phyloP scores from a whole-genome alignment of 768 basidiomycete species.

The Leccinum incarnatum region DNA sequence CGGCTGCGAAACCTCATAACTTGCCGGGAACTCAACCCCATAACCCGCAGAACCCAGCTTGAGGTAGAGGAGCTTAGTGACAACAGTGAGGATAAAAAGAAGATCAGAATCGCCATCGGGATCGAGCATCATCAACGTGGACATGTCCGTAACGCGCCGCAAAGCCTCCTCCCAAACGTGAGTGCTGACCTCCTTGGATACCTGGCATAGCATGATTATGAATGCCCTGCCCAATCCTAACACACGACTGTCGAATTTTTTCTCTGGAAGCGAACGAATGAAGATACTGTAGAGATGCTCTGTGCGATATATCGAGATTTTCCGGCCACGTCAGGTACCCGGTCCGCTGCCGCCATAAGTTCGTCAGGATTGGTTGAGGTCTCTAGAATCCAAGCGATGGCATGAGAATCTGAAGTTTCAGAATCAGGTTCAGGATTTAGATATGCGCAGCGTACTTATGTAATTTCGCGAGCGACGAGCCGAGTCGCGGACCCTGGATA shows the following conservation, averaged over 20 bases:
- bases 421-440: constrained; percentile 1
- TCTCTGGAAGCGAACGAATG: constrained; percentile 2
- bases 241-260: background rate
- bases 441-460: background rate
- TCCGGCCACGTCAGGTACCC: constrained; percentile 17
- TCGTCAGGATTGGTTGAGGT: constrained; percentile 17
- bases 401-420: background rate
- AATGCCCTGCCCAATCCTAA: constrained; percentile 4
- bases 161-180: background rate
- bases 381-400: constrained; percentile 21
- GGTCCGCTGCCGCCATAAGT: constrained; percentile 9
- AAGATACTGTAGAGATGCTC: constrained; percentile 3
- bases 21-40: background rate
- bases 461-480: background rate
- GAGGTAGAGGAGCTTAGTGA: constrained; percentile 1
- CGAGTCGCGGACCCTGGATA: background rate
- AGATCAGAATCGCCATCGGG: constrained; percentile 1
- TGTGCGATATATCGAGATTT: constrained; percentile 8
- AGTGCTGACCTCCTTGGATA: background rate
- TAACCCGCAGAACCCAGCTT: background rate
- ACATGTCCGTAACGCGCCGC: background rate
- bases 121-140: background rate
- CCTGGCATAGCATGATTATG: constrained; percentile 2
- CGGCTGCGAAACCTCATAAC: background rate
- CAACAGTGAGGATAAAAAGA: constrained; percentile 1